Evolutionary conservation across 2,329 filamentous ascomycete genomes (phyloP).

Genomic region (Fusarium sp.): DNA sequence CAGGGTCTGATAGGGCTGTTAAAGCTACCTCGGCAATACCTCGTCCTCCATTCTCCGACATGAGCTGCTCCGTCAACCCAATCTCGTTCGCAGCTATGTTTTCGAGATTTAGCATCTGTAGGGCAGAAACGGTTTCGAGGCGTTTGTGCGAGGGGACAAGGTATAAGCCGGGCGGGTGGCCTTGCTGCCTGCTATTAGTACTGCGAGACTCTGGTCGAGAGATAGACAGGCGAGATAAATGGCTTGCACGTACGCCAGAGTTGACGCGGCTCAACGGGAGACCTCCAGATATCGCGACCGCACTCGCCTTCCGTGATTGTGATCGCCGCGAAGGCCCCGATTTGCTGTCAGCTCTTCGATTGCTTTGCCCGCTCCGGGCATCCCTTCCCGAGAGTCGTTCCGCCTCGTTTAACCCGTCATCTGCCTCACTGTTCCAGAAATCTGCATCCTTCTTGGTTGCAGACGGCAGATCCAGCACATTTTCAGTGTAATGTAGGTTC

Average conservation of each 20-base stretch:
- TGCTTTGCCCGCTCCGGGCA: constrained; percentile 64
- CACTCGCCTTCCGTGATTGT: constrained; percentile 70
- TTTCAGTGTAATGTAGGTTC: constrained; percentile 92
- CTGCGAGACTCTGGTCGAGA: constrained; percentile 51
- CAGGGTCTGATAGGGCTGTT: constrained; percentile 73
- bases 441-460: constrained; percentile 60
- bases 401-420: constrained; percentile 66
- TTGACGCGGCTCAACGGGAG: constrained; percentile 63
- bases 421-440: constrained; percentile 82
- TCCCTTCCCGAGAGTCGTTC: constrained; percentile 65
- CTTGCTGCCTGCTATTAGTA: constrained; percentile 55
- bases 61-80: constrained; percentile 87
- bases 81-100: constrained; percentile 90
- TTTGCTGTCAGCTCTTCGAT: constrained; percentile 67
- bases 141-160: constrained; percentile 68
- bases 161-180: constrained; percentile 63
- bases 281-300: constrained; percentile 52
- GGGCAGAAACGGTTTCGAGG: constrained; percentile 74
- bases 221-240: constrained; percentile 51
- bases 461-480: constrained; percentile 79
- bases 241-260: constrained; percentile 58
- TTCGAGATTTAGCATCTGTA: constrained; percentile 93
- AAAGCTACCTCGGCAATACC: constrained; percentile 89
- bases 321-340: constrained; percentile 63
- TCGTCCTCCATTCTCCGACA: constrained; percentile 91